A percentile compares a stretch with the other conserved stretches of the same genome.
phyloP scores from a whole-genome alignment of 1,284 basidiomycete genomes.

The Microbotryum violaceum region DNA sequence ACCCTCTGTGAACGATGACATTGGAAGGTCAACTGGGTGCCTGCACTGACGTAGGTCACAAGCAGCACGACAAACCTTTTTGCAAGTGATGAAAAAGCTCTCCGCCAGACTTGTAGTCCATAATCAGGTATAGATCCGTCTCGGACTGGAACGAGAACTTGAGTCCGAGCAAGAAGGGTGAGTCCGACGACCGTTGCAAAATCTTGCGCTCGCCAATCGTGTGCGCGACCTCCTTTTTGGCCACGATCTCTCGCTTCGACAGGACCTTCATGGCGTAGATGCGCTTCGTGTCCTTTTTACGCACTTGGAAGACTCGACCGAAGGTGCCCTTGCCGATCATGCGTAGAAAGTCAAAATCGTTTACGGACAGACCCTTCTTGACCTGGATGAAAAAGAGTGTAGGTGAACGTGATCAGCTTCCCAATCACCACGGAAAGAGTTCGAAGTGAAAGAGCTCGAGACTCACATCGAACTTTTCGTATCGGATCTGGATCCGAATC shows the following conservation, averaged over 20 bases:
- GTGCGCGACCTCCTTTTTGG: slow-evolving; percentile 98
- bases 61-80: slow-evolving; percentile 41
- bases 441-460: slow-evolving; percentile 16
- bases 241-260: slow-evolving; percentile 96
- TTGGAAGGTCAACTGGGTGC: no score
- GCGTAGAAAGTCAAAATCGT: slow-evolving; percentile 96
- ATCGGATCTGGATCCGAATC: slow-evolving; percentile 88
- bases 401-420: not conserved
- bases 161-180: slow-evolving; percentile 94
- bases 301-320: slow-evolving; percentile 98
- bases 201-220: slow-evolving; percentile 99
- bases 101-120: slow-evolving; percentile 98
- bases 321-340: slow-evolving; percentile 98
- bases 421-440: slow-evolving; percentile 5
- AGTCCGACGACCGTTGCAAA: slow-evolving; percentile 85
- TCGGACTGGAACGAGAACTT: slow-evolving; percentile 99
- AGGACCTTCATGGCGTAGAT: slow-evolving; percentile 99
- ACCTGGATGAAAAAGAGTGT: slow-evolving; percentile 2
- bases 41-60: no score
- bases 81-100: slow-evolving; percentile 98
- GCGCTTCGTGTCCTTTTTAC: slow-evolving; percentile 92
- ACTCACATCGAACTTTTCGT: slow-evolving; percentile 78
- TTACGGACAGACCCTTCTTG: slow-evolving; percentile 40
- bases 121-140: slow-evolving; percentile 89
- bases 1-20: slow-evolving; percentile 52